A percentile compares a stretch with the other conserved stretches of the same genome.
Conservation (phyloP, 345 rosid species). For the Pugionium dolabratum region DNA sequence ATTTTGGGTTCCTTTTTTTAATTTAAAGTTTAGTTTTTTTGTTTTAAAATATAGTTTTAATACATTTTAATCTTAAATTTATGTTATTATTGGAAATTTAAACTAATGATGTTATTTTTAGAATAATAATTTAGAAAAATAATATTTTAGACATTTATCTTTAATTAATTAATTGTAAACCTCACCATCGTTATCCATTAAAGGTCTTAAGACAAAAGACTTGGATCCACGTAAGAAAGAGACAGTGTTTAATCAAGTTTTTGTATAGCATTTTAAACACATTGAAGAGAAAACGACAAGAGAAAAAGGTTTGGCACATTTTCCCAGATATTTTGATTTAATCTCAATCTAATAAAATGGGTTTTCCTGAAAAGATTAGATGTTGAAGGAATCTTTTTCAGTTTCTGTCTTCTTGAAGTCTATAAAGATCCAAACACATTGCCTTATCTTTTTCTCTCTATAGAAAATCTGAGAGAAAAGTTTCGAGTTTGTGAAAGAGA, state of each 20-base stretch:
- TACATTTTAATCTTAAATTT: no score
- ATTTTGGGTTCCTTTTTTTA: no score
- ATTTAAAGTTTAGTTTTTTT: no score
- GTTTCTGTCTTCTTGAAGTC: slow-evolving; percentile 13
- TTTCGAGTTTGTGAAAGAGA: background rate
- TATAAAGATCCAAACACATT: slow-evolving; percentile 28
- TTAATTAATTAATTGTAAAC: slow-evolving; percentile 27
- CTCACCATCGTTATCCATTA: slow-evolving; percentile 47
- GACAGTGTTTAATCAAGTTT: no score
- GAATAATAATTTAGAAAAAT: no score
- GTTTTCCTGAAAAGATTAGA: slow-evolving; percentile 21
- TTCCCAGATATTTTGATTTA: background rate
- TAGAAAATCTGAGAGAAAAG: background rate
- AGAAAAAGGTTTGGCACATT: slow-evolving; percentile 31
- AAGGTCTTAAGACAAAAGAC: slow-evolving; percentile 25
- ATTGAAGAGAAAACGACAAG: slow-evolving; percentile 31
- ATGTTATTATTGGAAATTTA: no score
- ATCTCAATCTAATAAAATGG: background rate
- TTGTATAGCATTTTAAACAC: background rate
- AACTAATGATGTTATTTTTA: no score
- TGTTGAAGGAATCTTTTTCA: slow-evolving; percentile 23
- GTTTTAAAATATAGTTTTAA: no score
- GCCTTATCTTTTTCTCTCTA: slow-evolving; percentile 2
- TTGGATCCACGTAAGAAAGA: slow-evolving; percentile 28
- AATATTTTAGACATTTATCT: no score